A percentile compares a stretch with the other conserved stretches of the same genome.
Conservation (phyloP, 2,329 filamentous ascomycete genomes). For the Epichloe sibirici region DNA sequence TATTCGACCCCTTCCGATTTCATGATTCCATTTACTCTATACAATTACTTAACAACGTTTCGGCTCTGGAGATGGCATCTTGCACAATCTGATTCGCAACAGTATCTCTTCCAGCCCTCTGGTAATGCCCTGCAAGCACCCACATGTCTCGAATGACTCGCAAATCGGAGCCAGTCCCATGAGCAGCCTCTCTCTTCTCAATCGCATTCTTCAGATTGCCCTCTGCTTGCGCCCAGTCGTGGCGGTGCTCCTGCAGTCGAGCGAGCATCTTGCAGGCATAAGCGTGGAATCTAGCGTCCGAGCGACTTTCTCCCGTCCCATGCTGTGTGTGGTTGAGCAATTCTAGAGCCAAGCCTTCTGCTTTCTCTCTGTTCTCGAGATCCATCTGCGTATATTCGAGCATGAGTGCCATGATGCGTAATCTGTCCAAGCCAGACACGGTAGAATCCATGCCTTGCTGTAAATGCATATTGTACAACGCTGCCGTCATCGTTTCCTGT, state of each 20-base stretch:
- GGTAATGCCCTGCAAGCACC: constrained; percentile 23
- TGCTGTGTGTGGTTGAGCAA: constrained; percentile 17
- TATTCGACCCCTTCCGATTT: too few relatives aligned
- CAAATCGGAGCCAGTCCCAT: constrained; percentile 21
- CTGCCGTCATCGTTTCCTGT: constrained; percentile 18
- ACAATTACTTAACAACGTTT: constrained; percentile 13
- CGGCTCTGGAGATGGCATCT: constrained; percentile 22
- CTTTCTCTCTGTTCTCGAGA: constrained; percentile 18
- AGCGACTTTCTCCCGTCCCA: constrained; percentile 11
- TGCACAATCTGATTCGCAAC: constrained; percentile 17
- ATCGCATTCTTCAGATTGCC: constrained; percentile 21
- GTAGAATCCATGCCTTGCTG: constrained; percentile 5
- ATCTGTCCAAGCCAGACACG: constrained; percentile 12
- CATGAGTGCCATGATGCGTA: constrained; percentile 22
- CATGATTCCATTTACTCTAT: not conserved
- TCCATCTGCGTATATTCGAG: constrained; percentile 28
- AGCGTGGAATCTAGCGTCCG: constrained; percentile 24
- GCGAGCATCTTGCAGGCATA: constrained; percentile 27
- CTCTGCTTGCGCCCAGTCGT: constrained; percentile 21
- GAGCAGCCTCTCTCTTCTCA: constrained; percentile 22
- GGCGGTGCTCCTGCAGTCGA: constrained; percentile 19
- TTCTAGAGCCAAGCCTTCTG: constrained; percentile 18
- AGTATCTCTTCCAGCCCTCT: constrained; percentile 17
- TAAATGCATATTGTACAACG: constrained; percentile 15
- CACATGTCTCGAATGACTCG: constrained; percentile 27